These are phyloP conservation scores for Metschnikowia matae DNA, from an alignment of 805 yeast species.

Conservation along the genomic window DNA sequence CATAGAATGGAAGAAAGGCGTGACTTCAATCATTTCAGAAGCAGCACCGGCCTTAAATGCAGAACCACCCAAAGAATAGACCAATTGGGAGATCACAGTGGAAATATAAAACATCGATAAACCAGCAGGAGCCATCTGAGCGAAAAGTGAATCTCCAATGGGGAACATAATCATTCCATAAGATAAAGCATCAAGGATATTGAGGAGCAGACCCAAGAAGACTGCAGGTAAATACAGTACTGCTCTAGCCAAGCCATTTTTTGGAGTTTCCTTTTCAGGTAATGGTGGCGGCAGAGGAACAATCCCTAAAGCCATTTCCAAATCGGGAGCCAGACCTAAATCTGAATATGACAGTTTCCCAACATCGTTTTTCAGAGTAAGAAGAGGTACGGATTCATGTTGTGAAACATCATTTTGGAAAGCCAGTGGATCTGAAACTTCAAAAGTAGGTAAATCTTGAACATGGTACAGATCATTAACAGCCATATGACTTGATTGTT, in stretches of 20 bases:
- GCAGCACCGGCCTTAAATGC: slow-evolving; percentile 90
- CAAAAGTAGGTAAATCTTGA: slow-evolving; percentile 12
- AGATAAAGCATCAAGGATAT: slow-evolving; percentile 87
- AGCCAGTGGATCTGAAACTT: neutral
- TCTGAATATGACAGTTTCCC: slow-evolving; percentile 4
- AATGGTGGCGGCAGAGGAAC: slow-evolving; percentile 6
- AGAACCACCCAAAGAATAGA: slow-evolving; percentile 86
- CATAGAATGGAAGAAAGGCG: slow-evolving; percentile 96
- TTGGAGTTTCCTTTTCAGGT: slow-evolving; percentile 1
- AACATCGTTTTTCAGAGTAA: neutral
- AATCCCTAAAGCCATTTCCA: slow-evolving; percentile 9
- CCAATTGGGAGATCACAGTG: slow-evolving; percentile 83
- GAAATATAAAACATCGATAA: slow-evolving; percentile 91
- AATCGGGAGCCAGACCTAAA: slow-evolving; percentile 1
- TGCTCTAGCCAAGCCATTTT: slow-evolving; percentile 31
- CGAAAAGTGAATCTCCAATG: slow-evolving; percentile 71
- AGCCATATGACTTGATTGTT: slow-evolving; percentile 14
- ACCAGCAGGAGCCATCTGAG: slow-evolving; percentile 81
- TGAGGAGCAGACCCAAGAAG: slow-evolving; percentile 75
- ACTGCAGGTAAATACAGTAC: slow-evolving; percentile 69
- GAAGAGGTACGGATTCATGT: neutral
- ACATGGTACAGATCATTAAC: neutral
- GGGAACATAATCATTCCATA: slow-evolving; percentile 99
- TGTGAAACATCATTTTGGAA: neutral
- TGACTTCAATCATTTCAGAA: slow-evolving; percentile 98